These are phyloP conservation scores for Breynia disticha DNA, from an alignment of 441 rosid genomes.

Conservation along the genomic window DNA sequence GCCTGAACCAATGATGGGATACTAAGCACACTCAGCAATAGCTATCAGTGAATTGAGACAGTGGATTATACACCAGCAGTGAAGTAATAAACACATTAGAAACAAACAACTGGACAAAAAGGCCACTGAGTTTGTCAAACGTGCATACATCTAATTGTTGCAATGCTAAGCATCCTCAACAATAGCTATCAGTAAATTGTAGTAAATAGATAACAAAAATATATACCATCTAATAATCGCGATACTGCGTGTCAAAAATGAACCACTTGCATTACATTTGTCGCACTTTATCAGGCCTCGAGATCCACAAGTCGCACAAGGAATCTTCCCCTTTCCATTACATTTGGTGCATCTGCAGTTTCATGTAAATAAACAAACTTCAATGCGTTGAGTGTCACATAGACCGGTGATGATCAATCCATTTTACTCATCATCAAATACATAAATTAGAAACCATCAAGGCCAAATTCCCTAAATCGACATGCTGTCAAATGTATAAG, in stretches of 20 bases:
- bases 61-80: neutral
- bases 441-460: too few relatives aligned
- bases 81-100: neutral
- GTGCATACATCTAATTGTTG: too few relatives aligned
- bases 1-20: neutral
- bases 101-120: neutral
- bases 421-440: too few relatives aligned
- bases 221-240: slow-evolving; percentile 69
- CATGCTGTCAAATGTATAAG: too few relatives aligned
- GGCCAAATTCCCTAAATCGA: too few relatives aligned
- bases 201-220: neutral
- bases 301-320: slow-evolving; percentile 75
- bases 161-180: too few relatives aligned
- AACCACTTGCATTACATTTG: slow-evolving; percentile 55
- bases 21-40: neutral
- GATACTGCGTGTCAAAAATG: slow-evolving; percentile 46
- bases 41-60: neutral
- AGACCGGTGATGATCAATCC: too few relatives aligned
- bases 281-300: slow-evolving; percentile 70
- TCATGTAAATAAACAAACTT: neutral
- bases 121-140: too few relatives aligned
- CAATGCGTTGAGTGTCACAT: neutral
- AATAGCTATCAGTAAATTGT: neutral
- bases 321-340: slow-evolving; percentile 76
- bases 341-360: slow-evolving; percentile 53